A percentile compares a stretch with the other conserved stretches of the same genome.
phyloP scores from a whole-genome alignment of 2,329 filamentous ascomycete species.

The Calonectria pauciramosa region DNA sequence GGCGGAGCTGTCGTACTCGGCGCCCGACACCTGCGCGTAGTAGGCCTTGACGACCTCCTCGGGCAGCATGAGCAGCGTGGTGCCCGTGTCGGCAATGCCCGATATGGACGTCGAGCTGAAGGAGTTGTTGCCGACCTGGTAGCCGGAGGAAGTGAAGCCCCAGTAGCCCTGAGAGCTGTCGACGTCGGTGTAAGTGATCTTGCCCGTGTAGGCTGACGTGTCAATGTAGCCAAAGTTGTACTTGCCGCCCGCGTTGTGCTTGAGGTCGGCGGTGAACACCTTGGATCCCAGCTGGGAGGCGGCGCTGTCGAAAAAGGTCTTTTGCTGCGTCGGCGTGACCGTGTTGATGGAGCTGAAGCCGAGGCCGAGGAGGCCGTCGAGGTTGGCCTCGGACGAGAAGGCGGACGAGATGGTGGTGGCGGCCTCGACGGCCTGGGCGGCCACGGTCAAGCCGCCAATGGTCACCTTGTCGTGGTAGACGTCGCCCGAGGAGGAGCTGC shows the following conservation, averaged over 20 bases:
- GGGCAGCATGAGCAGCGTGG: constrained; percentile 74
- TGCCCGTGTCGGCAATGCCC: constrained; percentile 71
- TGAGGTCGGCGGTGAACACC: constrained; percentile 79
- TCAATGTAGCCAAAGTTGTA: constrained; percentile 85
- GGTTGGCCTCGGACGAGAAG: constrained; percentile 55
- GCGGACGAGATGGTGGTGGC: constrained; percentile 56
- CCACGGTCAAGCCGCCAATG: constrained; percentile 57
- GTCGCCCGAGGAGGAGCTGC: constrained; percentile 56
- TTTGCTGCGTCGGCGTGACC: constrained; percentile 55
- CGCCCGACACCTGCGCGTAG: constrained; percentile 61
- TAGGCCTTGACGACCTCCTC: constrained; percentile 63
- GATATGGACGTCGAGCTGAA: constrained; percentile 45
- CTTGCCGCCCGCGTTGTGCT: constrained; percentile 66
- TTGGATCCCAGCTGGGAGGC: constrained; percentile 31
- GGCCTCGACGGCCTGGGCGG: constrained; percentile 59
- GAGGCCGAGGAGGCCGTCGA: constrained; percentile 60
- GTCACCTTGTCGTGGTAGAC: constrained; percentile 60
- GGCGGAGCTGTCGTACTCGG: constrained; percentile 53
- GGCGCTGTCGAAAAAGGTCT: constrained; percentile 59
- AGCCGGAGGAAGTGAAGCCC: constrained; percentile 62
- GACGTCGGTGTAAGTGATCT: constrained; percentile 73
- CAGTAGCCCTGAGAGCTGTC: constrained; percentile 75
- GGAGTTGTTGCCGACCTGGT: constrained; percentile 43
- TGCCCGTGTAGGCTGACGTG: constrained; percentile 70
- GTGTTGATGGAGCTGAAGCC: constrained; percentile 60